phyloP scores from a whole-genome alignment of 768 basidiomycete species.

The Pleurotus sapidus region DNA sequence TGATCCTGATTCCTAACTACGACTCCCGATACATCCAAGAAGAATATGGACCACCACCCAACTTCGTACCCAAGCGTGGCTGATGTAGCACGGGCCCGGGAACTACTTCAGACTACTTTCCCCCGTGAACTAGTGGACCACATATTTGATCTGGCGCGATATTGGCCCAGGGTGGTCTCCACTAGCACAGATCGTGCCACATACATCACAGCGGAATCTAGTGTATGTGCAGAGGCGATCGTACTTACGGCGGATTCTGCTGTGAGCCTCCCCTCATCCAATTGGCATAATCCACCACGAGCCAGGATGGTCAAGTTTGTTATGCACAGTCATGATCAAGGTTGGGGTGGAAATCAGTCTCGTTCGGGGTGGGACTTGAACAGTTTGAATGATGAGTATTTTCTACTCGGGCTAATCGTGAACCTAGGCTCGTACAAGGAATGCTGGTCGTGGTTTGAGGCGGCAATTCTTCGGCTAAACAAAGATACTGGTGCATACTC shows the following conservation, averaged over 20 bases:
- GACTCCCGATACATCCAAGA: no score
- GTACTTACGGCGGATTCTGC: not conserved
- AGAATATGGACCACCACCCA: not conserved
- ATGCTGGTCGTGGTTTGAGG: constrained; percentile 32
- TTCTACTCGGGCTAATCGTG: no score
- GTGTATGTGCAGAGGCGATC: not conserved
- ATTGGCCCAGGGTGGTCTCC: not conserved
- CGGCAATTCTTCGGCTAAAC: constrained; percentile 19
- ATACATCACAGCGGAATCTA: no score
- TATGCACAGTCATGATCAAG: constrained; percentile 26
- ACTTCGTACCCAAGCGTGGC: not conserved
- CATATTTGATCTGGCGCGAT: not conserved
- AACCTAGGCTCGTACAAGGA: constrained; percentile 23
- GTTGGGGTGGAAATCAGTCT: constrained; percentile 24
- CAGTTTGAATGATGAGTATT: no score
- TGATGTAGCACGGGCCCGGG: not conserved
- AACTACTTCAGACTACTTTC: not conserved
- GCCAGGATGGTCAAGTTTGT: constrained; percentile 16
- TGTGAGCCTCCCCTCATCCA: not conserved
- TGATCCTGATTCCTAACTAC: no score
- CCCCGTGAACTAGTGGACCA: constrained; percentile 2
- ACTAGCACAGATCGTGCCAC: not conserved
- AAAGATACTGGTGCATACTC: constrained; percentile 2
- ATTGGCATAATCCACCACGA: not conserved
- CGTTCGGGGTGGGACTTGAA: not conserved